Evolutionary conservation across 2,329 filamentous ascomycete species (phyloP).

Genomic region (Volutella citrinella): DNA sequence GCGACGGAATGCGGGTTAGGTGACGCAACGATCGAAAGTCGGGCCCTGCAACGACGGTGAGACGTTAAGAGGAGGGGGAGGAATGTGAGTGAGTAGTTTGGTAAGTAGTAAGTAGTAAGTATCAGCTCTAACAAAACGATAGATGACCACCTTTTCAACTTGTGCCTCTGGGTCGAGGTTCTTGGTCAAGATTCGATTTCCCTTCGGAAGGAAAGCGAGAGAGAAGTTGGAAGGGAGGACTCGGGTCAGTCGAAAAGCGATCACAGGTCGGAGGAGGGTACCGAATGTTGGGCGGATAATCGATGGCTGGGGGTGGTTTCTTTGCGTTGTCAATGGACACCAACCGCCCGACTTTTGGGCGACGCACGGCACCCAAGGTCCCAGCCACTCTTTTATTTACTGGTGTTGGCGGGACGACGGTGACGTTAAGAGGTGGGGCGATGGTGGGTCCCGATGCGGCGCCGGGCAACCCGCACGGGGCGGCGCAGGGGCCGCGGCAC

Average conservation of each 20-base stretch:
- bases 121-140: background rate
- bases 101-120: no score
- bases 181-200: no score
- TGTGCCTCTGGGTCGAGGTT: no score
- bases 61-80: constrained; percentile 9
- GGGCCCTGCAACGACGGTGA: constrained; percentile 22
- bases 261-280: constrained; percentile 2
- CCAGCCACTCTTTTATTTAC: constrained; percentile 27
- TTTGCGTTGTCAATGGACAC: no score
- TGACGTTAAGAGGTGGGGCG: constrained; percentile 19
- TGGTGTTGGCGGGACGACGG: constrained; percentile 20
- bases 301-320: background rate
- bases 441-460: constrained; percentile 3
- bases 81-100: no score
- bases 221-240: constrained; percentile 17
- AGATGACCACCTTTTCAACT: no score
- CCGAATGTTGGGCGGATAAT: constrained; percentile 1
- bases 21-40: constrained; percentile 27
- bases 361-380: constrained; percentile 12
- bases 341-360: constrained; percentile 24
- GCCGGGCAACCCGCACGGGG: constrained; percentile 22
- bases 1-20: no score
- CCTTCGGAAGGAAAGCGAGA: constrained; percentile 10
- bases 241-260: constrained; percentile 7
- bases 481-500: constrained; percentile 6